Base-by-base conservation (phyloP, 768 basidiomycete species). In the Epithele typhae region DNA sequence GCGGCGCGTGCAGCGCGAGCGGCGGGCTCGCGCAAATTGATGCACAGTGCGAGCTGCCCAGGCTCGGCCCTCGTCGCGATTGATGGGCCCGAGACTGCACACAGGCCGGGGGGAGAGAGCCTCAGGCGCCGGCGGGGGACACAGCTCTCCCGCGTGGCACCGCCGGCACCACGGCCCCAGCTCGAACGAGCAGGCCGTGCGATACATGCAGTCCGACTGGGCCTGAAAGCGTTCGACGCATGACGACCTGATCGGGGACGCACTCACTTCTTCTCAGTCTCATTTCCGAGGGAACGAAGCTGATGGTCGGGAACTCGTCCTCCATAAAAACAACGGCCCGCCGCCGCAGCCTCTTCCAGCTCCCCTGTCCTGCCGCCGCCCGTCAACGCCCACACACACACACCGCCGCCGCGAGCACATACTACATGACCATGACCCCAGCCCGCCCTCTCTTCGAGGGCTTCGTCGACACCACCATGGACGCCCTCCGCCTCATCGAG, bases 391-490 rank as follows among this genome's bases (percentile, higher is more conserved):
- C 40, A 24, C 7, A 24, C 43, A 24, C 22, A 17, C 7, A 2
- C 37, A 36, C 36, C 12, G 30, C 43, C 22, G 37, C 30, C 22
- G 36, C 9, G 18, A 32, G 33, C n/a, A n/a, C n/a, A n/a, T n/a
- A n/a, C n/a, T n/a, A n/a, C 14, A 53, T 50, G 52, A 40, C 56
- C 43, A 52, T 47, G 25, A 32, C 61, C 18, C 17, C 56, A 35
- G 55, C 59, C 57, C 52, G 67, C 62, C 74, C 78, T 45, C 82
- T 85, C 38, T 88, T 88, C 72, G 73, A 75, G 49, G 88, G 90
- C 34, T 88, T 81, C 66, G 83, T 91, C 42, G 86, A 90, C 59
- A 84, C 85, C 36, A 90, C 87, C 14, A 77, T 79, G 58, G 82
- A 92, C 60, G 87, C 88, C 15, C 76, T 92, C 27, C 77, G 90